Percentiles rank a stretch among this genome's conserved stretches.
Evolutionary conservation across 441 rosid genomes (phyloP).

Genomic region (Bruguiera hainesii): DNA sequence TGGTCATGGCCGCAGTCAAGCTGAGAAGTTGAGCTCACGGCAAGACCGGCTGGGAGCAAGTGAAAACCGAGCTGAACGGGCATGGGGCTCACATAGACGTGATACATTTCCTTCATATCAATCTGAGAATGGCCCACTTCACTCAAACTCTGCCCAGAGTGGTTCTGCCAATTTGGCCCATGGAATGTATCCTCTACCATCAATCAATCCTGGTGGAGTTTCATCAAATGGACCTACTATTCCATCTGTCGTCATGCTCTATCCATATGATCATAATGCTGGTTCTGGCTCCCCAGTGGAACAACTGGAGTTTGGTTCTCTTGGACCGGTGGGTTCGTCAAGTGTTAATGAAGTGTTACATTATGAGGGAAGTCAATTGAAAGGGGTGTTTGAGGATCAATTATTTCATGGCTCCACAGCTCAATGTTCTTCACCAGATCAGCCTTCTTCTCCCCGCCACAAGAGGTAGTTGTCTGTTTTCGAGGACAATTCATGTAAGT

Average conservation of each 20-base stretch:
- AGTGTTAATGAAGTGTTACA: constrained; percentile 9
- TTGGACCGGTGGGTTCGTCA: constrained; percentile 40
- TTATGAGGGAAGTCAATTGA: neutral
- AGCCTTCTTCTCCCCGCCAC: constrained; percentile 12
- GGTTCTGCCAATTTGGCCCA: constrained; percentile 39
- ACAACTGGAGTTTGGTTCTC: constrained; percentile 59
- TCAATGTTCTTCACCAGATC: constrained; percentile 12
- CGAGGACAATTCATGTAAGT: neutral
- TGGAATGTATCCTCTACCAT: constrained; percentile 53
- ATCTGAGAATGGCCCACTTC: constrained; percentile 51
- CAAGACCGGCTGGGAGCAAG: constrained; percentile 21
- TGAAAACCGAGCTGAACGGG: constrained; percentile 28
- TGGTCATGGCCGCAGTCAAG: constrained; percentile 42
- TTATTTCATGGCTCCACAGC: constrained; percentile 1
- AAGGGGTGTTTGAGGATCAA: constrained; percentile 1
- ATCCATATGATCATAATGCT: constrained; percentile 51
- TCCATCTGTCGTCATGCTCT: constrained; percentile 61
- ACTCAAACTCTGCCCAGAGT: constrained; percentile 40
- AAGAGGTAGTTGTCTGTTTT: constrained; percentile 10
- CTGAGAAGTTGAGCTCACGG: constrained; percentile 46
- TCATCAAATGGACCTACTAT: constrained; percentile 18
- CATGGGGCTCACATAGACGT: constrained; percentile 49
- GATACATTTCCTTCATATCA: constrained; percentile 46
- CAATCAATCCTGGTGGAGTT: constrained; percentile 40
- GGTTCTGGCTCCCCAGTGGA: constrained; percentile 40